Evolutionary conservation across 1,284 basidiomycete genomes (phyloP).

Genomic region (Earliella scabrosa): DNA sequence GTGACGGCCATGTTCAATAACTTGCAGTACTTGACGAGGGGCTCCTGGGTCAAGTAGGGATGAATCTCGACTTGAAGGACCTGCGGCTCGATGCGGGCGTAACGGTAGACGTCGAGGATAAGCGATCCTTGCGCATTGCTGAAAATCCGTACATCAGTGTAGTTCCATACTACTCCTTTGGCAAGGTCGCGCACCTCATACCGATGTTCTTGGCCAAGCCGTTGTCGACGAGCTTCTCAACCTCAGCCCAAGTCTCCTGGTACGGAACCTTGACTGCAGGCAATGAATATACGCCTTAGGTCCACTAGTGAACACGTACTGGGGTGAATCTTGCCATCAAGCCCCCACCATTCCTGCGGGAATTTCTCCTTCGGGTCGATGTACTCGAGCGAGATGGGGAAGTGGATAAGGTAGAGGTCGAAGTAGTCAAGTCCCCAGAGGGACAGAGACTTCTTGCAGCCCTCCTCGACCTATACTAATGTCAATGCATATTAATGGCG

Average conservation of each 20-base stretch:
- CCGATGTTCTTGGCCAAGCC: conserved; percentile 79
- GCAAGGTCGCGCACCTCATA: conserved; percentile 58
- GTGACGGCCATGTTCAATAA: conserved; percentile 70
- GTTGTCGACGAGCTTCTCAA: conserved; percentile 76
- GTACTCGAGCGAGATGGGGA: conserved; percentile 78
- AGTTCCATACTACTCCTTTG: not conserved
- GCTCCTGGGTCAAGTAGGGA: conserved; percentile 75
- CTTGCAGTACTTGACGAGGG: conserved; percentile 63
- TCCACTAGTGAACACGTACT: conserved; percentile 40
- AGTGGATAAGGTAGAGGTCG: conserved; percentile 79
- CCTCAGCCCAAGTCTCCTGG: conserved; percentile 75
- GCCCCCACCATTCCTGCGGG: conserved; percentile 79
- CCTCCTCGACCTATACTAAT: conserved; percentile 51
- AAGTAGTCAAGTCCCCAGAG: conserved; percentile 84
- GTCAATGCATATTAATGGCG: too few species aligned
- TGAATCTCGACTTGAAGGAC: conserved; percentile 82
- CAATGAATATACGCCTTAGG: not conserved
- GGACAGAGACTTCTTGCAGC: conserved; percentile 65
- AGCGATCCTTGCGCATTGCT: conserved; percentile 72
- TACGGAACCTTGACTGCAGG: conserved; percentile 64
- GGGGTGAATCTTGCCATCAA: conserved; percentile 64
- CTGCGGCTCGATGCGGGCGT: conserved; percentile 72
- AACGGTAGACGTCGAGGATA: conserved; percentile 68
- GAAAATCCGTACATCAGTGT: not conserved
- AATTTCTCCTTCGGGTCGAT: conserved; percentile 77